These are phyloP conservation scores for Vitis rupestris DNA, from an alignment of 164 flowering plant genomes.

Conservation along the genomic window DNA sequence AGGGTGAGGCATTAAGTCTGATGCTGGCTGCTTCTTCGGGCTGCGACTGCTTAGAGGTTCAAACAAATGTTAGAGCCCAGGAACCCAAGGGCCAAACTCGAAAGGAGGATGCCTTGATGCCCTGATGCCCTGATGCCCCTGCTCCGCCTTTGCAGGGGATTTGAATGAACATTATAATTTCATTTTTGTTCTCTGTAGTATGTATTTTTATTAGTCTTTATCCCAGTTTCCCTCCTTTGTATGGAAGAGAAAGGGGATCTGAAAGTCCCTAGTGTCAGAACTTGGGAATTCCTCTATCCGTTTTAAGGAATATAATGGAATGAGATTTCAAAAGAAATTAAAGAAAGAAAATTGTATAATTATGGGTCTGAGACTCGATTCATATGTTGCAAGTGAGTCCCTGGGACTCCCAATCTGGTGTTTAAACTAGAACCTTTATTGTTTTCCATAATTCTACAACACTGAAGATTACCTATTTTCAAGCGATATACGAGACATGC, in stretches of 20 bases:
- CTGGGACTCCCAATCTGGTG: too few species aligned
- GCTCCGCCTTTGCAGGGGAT: too few species aligned
- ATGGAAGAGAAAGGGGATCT: neutral
- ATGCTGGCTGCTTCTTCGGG: neutral
- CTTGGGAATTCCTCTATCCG: neutral
- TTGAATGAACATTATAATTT: neutral
- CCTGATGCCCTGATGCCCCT: too few species aligned
- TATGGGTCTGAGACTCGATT: too few species aligned
- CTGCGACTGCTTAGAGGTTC: neutral
- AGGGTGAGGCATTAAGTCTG: neutral
- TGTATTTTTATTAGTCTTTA: neutral
- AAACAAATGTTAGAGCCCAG: neutral
- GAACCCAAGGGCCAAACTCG: too few species aligned
- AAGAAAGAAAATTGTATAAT: neutral
- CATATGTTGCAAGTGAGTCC: too few species aligned
- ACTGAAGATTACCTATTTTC: too few species aligned
- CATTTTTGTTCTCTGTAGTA: neutral
- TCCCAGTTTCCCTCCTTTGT: neutral
- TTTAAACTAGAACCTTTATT: too few species aligned
- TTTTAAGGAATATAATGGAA: neutral
- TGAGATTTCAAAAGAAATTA: slow-evolving; percentile 1
- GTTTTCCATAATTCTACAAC: too few species aligned
- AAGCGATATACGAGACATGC: too few species aligned
- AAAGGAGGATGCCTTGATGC: too few species aligned
- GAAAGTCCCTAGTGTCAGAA: neutral